Evolutionary conservation across 371 early-diverging fungal species (phyloP).

Genomic region (Mucor racemosus): DNA sequence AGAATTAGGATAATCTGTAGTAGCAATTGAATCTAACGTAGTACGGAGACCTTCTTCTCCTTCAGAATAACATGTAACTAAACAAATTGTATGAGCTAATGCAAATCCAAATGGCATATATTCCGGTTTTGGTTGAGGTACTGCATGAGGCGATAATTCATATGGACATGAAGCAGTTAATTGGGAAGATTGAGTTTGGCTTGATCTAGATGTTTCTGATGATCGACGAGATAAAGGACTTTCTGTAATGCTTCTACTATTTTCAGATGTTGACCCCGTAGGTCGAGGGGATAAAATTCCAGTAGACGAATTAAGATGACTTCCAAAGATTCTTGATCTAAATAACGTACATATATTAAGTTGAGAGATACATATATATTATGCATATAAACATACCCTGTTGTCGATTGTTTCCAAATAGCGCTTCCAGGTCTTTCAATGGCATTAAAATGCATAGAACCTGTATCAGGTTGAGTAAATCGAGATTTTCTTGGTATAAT

Average conservation of each 20-base stretch:
- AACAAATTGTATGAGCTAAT: constrained; percentile 73
- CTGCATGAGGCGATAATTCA: constrained; percentile 36
- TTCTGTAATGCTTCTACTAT: constrained; percentile 18
- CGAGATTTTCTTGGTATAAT: constrained; percentile 34
- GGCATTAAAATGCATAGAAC: constrained; percentile 30
- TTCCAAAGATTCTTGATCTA: constrained; percentile 22
- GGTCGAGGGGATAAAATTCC: constrained; percentile 23
- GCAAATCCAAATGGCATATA: constrained; percentile 70
- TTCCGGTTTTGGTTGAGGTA: constrained; percentile 52
- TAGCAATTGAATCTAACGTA: constrained; percentile 95
- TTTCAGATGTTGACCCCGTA: constrained; percentile 24
- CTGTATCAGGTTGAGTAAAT: constrained; percentile 39
- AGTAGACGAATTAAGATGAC: background rate
- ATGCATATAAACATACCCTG: constrained; percentile 19
- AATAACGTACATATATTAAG: background rate
- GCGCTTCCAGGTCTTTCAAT: constrained; percentile 23
- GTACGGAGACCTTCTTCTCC: constrained; percentile 88
- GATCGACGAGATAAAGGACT: constrained; percentile 27
- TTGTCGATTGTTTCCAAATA: constrained; percentile 25
- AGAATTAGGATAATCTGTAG: constrained; percentile 88
- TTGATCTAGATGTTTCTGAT: constrained; percentile 17
- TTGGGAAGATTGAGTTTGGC: constrained; percentile 6
- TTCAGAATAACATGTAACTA: constrained; percentile 94
- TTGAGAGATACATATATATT: background rate
- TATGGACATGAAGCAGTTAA: constrained; percentile 19